Conservation (phyloP, 345 rosid genomes). For the Populus nigra region DNA sequence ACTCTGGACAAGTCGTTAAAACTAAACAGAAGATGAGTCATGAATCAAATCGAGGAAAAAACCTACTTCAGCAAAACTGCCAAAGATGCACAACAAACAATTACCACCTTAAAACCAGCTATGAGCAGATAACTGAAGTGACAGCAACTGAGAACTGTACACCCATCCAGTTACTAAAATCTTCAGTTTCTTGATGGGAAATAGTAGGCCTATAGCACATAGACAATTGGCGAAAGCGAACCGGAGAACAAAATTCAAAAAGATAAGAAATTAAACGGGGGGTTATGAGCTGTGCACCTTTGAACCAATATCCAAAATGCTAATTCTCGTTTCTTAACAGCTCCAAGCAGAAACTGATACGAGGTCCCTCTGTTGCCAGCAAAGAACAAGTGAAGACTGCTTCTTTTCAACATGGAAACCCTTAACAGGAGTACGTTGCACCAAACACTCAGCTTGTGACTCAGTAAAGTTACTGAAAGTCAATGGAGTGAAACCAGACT, state of each 20-base stretch:
- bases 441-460: slow-evolving; percentile 30
- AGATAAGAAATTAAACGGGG: slow-evolving; percentile 37
- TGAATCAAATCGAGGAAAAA: no score
- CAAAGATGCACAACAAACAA: slow-evolving; percentile 15
- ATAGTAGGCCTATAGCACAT: slow-evolving; percentile 42
- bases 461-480: slow-evolving; percentile 31
- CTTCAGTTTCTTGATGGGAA: slow-evolving; percentile 38
- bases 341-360: slow-evolving; percentile 32
- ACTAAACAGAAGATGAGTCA: no score
- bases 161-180: slow-evolving; percentile 37
- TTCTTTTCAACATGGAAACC: slow-evolving; percentile 31
- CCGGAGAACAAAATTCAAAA: slow-evolving; percentile 25
- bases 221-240: slow-evolving; percentile 46
- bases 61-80: no score
- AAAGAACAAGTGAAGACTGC: slow-evolving; percentile 26
- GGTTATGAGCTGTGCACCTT: slow-evolving; percentile 30
- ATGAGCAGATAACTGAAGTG: slow-evolving; percentile 17
- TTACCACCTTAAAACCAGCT: slow-evolving; percentile 13
- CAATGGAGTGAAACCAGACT: slow-evolving; percentile 21
- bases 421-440: slow-evolving; percentile 20
- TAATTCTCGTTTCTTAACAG: slow-evolving; percentile 12
- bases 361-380: slow-evolving; percentile 32
- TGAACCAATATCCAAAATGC: slow-evolving; percentile 7
- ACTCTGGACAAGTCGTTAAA: no score
- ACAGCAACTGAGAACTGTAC: slow-evolving; percentile 29